Evolutionary conservation across 1,139 yeast species (phyloP).

Genomic region (Blastobotrys proliferans): DNA sequence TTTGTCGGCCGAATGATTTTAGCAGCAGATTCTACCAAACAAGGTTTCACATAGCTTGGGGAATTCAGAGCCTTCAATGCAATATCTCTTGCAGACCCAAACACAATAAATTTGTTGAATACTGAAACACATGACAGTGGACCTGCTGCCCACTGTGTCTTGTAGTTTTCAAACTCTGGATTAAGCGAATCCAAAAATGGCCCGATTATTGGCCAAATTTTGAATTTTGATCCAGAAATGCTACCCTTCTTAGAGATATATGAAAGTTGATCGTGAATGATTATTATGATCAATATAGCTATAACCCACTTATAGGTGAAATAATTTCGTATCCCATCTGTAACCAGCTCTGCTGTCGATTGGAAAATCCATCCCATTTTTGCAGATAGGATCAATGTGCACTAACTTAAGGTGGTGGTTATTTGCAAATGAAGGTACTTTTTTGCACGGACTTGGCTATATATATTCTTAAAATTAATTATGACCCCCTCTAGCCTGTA

Average conservation of each 20-base stretch:
- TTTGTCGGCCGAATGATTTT: constrained; percentile 90
- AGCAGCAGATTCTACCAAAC: constrained; percentile 95
- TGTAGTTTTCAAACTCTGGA: constrained; percentile 92
- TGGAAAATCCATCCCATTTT: too few relatives aligned
- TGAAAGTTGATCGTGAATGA: constrained; percentile 75
- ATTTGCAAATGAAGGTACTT: too few relatives aligned
- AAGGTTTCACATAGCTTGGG: constrained; percentile 87
- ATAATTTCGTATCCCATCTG: too few relatives aligned
- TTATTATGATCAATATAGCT: constrained; percentile 46
- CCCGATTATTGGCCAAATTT: constrained; percentile 92
- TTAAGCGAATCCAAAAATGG: constrained; percentile 94
- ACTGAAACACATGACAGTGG: constrained; percentile 93
- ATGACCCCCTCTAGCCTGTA: too few relatives aligned
- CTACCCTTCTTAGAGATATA: constrained; percentile 77
- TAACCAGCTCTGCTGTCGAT: too few relatives aligned
- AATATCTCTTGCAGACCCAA: constrained; percentile 85
- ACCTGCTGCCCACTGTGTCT: constrained; percentile 92
- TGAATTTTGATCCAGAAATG: constrained; percentile 84
- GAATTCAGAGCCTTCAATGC: constrained; percentile 85
- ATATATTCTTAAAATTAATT: too few relatives aligned
- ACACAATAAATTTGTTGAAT: constrained; percentile 94
- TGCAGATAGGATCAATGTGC: too few relatives aligned
- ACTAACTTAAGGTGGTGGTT: too few relatives aligned
- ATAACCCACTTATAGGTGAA: too few relatives aligned
- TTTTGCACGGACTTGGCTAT: too few relatives aligned